Percentiles rank a stretch among this genome's conserved stretches.
Evolutionary conservation across 2,329 filamentous ascomycete species (phyloP).

Genomic region (Diatrype stigma): DNA sequence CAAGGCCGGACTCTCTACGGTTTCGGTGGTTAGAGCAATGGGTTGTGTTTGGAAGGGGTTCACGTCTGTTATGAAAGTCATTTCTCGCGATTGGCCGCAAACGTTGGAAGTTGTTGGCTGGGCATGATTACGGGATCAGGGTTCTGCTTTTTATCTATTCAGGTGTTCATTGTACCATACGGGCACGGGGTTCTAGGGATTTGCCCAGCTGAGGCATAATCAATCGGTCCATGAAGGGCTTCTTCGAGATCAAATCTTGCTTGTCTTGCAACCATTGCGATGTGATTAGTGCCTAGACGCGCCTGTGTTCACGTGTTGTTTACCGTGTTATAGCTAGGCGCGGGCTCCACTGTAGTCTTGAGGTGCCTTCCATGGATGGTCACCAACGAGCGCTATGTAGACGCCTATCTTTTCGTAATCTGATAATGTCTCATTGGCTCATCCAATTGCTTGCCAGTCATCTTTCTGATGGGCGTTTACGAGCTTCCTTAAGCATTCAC

Average conservation of each 20-base stretch:
- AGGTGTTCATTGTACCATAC: slow-evolving; percentile 33
- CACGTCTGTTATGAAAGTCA: slow-evolving; percentile 33
- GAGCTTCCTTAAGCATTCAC: no score
- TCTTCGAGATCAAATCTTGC: slow-evolving; percentile 15
- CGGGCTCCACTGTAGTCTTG: not conserved
- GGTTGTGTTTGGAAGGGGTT: slow-evolving; percentile 18
- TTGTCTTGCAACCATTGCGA: not conserved
- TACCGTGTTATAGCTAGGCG: not conserved
- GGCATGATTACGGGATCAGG: slow-evolving; percentile 31
- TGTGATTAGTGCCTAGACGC: not conserved
- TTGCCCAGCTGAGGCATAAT: slow-evolving; percentile 26
- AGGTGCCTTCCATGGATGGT: no score
- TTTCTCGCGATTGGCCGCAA: slow-evolving; percentile 27
- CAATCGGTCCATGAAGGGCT: slow-evolving; percentile 23
- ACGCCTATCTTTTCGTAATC: no score
- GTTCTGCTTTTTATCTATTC: slow-evolving; percentile 30
- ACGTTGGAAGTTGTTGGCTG: slow-evolving; percentile 23
- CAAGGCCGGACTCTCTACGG: slow-evolving; percentile 65
- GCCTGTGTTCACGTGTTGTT: not conserved
- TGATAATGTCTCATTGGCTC: no score
- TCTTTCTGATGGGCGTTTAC: no score
- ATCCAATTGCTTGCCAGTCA: no score
- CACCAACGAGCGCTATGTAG: no score
- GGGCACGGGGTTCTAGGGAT: slow-evolving; percentile 25
- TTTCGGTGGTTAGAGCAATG: slow-evolving; percentile 47